Evolutionary conservation across 202 grass and related monocot species (phyloP).

Genomic region (Setaria italica): DNA sequence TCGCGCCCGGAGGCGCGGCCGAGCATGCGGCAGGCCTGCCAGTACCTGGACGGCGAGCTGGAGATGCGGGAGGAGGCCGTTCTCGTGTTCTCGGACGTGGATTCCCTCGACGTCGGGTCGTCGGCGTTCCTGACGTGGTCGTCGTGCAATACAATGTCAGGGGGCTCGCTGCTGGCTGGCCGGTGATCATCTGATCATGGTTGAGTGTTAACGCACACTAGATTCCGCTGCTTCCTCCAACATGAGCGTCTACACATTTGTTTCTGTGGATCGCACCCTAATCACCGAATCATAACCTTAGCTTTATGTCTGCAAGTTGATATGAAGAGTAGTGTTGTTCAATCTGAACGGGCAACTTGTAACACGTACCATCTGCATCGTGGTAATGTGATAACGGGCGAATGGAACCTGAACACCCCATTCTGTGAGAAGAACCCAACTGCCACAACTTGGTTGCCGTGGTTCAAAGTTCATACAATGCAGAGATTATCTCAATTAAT

Average conservation of each 20-base stretch:
- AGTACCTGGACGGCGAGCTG: constrained; percentile 8
- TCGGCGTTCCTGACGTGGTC: not conserved
- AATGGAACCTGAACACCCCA: not conserved
- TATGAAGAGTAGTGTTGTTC: not conserved
- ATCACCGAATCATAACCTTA: not conserved
- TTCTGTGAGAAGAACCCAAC: not conserved
- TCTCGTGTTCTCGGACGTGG: not conserved
- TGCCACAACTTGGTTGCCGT: not conserved
- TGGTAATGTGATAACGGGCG: not conserved
- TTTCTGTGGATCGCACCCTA: not conserved
- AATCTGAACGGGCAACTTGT: not conserved
- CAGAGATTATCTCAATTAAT: not conserved
- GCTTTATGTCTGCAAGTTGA: not conserved
- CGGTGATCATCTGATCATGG: too few relatives aligned
- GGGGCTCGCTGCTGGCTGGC: too few relatives aligned
- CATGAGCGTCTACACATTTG: not conserved
- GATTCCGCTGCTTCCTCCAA: not conserved
- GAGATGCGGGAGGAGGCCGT: not conserved
- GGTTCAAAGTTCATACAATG: not conserved
- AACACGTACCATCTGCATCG: not conserved
- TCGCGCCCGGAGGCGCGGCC: not conserved
- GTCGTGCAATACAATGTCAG: too few relatives aligned
- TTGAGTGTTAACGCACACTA: not conserved
- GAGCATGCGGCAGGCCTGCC: not conserved
- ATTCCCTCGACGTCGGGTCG: not conserved